Base-by-base conservation (phyloP, 148 eudicot genomes). In the Beta vulgaris region DNA sequence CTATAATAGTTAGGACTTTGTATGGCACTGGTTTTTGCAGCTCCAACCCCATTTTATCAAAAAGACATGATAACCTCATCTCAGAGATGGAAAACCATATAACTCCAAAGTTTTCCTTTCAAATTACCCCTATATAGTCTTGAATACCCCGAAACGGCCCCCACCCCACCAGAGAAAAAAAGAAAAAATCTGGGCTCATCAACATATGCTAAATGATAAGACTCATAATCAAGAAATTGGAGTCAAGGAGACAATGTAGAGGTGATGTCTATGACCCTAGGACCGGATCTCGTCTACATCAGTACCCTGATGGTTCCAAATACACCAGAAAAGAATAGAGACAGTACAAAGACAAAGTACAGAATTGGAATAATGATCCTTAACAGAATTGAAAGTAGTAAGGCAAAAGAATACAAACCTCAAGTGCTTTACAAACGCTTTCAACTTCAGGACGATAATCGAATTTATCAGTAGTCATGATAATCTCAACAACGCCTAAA, bases 401-500 rank as follows among this genome's bases (percentile, higher is more conserved):
- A 35, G 73, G 39, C 49, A 32, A 55, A 4, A 37, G 49, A 73
- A 74, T 77, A 76, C 76, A 74, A 28, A 91, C 96, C 96, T 91
- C 89, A 42, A 91, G 96, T 61, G 96, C 96, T 80, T 78, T 86
- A 84, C 89, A 86, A 73, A 91, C 76, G 62, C 79, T 83, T 76
- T 91, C 92, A 75, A 91, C 73, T 82, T 91, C 89, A 29, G 89
- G 88, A 42, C 84, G 87, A 78, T 77, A 91, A 77, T 78, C 82
- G 69, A 84, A 78, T 60, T 80, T 83, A 72, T 77, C 88, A n/a
- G 85, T 78, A 42, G 91, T 91, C 36, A 85, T 85, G 72, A 88
- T 87, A 57, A 91, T 79, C 85, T 91, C 96, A 68, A 88, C 86
- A 57, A 91, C 96, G 62, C 92, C 92, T 82, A 91, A 77, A 79